Percentiles rank a stretch among this genome's conserved stretches.
Conservation (phyloP, 108 stramenopile genomes). For the Skeletonema tropicum region DNA sequence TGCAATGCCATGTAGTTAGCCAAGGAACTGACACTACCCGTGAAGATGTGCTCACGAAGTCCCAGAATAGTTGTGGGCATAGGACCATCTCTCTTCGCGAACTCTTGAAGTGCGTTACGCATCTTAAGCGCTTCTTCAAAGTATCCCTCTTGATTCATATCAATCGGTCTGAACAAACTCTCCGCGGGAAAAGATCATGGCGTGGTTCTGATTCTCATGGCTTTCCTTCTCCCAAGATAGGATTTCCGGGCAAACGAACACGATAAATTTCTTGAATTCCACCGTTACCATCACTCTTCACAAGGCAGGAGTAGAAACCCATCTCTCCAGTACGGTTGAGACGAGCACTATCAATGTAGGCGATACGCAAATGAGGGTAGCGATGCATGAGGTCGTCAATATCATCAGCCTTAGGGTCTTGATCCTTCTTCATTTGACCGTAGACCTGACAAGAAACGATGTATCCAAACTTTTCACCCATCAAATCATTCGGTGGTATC, state of each 20-base stretch:
- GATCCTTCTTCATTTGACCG: slow-evolving; percentile 93
- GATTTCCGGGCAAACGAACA: slow-evolving; percentile 96
- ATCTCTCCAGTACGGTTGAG: slow-evolving; percentile 80
- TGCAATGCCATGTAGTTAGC: slow-evolving; percentile 99
- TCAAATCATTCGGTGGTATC: slow-evolving; percentile 90
- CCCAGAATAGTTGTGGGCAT: slow-evolving; percentile 95
- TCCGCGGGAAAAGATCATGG: slow-evolving; percentile 97
- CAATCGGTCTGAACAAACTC: slow-evolving; percentile 98
- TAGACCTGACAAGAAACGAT: slow-evolving; percentile 97
- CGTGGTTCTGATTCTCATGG: slow-evolving; percentile 99
- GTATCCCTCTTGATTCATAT: slow-evolving; percentile 99
- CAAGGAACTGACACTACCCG: slow-evolving; percentile 95
- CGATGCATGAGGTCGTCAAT: slow-evolving; percentile 95
- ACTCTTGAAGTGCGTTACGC: slow-evolving; percentile 97
- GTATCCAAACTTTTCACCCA: slow-evolving; percentile 97
- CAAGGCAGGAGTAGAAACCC: slow-evolving; percentile 90
- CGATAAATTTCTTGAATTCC: slow-evolving; percentile 92
- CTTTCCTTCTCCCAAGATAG: slow-evolving; percentile 98
- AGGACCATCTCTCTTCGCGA: slow-evolving; percentile 87
- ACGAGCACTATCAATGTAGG: slow-evolving; percentile 95
- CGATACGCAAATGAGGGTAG: slow-evolving; percentile 93
- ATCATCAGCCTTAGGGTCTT: slow-evolving; percentile 96
- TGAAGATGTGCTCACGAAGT: slow-evolving; percentile 98
- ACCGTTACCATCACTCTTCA: slow-evolving; percentile 89
- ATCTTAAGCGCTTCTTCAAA: slow-evolving; percentile 99